A percentile compares a stretch with the other conserved stretches of the same genome.
Evolutionary conservation across 306 rosid genomes (phyloP).

Genomic region (Macrotyloma uniflorum): DNA sequence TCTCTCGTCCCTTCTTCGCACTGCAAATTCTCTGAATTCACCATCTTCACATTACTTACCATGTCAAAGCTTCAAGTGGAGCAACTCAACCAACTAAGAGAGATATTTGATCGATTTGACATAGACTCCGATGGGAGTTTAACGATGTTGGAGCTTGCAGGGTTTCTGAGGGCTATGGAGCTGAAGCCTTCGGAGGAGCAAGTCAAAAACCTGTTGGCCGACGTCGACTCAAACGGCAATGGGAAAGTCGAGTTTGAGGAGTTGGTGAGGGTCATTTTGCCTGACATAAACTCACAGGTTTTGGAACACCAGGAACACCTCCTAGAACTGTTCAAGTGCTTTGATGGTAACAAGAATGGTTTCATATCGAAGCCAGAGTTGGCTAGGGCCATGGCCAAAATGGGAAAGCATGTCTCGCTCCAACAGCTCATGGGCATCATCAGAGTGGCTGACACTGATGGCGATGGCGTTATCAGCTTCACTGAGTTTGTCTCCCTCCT

Average conservation of each 20-base stretch:
- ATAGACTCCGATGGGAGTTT: slow-evolving; percentile 89
- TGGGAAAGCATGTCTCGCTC: slow-evolving; percentile 80
- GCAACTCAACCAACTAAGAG: slow-evolving; percentile 58
- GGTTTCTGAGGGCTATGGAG: slow-evolving; percentile 77
- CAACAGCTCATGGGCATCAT: slow-evolving; percentile 83
- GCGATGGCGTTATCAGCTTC: slow-evolving; percentile 86
- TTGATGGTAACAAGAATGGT: slow-evolving; percentile 82
- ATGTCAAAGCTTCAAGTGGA: slow-evolving; percentile 57
- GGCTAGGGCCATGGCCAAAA: slow-evolving; percentile 83
- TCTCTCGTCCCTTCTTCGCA: too few species aligned
- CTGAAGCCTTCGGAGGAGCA: slow-evolving; percentile 76
- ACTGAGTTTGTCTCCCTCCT: slow-evolving; percentile 67
- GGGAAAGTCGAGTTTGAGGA: slow-evolving; percentile 86
- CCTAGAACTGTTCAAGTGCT: slow-evolving; percentile 62
- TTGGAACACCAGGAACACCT: slow-evolving; percentile 65
- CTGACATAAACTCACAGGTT: slow-evolving; percentile 57
- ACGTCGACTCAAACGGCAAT: slow-evolving; percentile 73
- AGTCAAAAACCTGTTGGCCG: slow-evolving; percentile 56
- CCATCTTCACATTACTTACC: background rate
- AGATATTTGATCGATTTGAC: slow-evolving; percentile 73
- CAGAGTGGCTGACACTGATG: slow-evolving; percentile 74
- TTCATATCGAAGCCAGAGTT: slow-evolving; percentile 72
- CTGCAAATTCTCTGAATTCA: too few species aligned
- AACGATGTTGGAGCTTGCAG: slow-evolving; percentile 79
- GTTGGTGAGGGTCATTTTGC: slow-evolving; percentile 60